These are phyloP conservation scores for Pythium phragmitis DNA, from an alignment of 352 stramenopile genomes.

Conservation along the genomic window DNA sequence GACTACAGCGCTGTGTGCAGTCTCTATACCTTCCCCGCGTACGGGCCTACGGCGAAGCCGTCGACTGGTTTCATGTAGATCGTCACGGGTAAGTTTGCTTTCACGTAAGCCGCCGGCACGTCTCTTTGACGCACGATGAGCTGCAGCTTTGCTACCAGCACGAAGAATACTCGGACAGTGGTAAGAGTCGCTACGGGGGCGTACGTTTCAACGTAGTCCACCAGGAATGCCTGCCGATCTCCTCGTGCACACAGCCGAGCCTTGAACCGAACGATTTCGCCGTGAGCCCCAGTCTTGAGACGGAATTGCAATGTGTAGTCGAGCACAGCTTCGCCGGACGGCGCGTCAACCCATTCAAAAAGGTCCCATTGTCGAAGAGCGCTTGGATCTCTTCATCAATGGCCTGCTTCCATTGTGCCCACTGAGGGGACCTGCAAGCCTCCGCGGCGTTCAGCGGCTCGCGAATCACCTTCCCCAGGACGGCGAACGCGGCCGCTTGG, in stretches of 20 bases:
- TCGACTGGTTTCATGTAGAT: constrained; percentile 13
- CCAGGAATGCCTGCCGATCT: background rate
- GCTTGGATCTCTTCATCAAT: constrained; percentile 6
- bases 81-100: background rate
- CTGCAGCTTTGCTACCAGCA: constrained; percentile 3
- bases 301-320: constrained; percentile 16
- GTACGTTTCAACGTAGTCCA: constrained; percentile 13
- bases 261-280: constrained; percentile 6
- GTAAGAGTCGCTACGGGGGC: constrained; percentile 8
- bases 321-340: background rate
- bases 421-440: constrained; percentile 2
- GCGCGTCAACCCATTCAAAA: constrained; percentile 1
- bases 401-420: background rate
- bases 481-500: too few species aligned
- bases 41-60: background rate
- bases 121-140: constrained; percentile 12
- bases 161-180: constrained; percentile 16
- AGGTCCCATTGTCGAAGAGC: constrained; percentile 8
- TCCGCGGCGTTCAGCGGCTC: constrained; percentile 12
- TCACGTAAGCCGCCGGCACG: constrained; percentile 15
- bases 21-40: constrained; percentile 20
- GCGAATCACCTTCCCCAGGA: too few species aligned
- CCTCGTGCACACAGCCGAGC: constrained; percentile 7
- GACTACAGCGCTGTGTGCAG: constrained; percentile 29
- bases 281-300: constrained; percentile 3